Evolutionary conservation across 805 yeast genomes (phyloP), one percentile per base, ranked within the genome.

Genomic region (Huiozyma naganishii): DNA sequence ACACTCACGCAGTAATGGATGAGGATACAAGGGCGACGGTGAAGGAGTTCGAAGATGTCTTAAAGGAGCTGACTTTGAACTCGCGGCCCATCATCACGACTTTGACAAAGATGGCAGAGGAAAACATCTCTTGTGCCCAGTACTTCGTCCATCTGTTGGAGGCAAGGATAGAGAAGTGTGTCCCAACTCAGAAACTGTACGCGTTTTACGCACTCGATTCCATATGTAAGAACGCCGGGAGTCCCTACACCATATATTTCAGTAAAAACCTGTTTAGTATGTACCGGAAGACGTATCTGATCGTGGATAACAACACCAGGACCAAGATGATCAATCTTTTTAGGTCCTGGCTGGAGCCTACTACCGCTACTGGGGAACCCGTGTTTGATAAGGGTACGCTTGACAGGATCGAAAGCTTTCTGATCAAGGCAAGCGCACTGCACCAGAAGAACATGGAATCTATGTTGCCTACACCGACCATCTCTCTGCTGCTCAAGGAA

Each of bases 1-100:
- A 17, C 23, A 17, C 23, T 17, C 23, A 17, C 23, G 4, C 23
- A 17, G 4, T 17, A 17, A 41, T 55, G 59, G 59, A 55, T 37
- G 38, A 44, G 51, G 56, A 62, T 57, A 49, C 69, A 7, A 58
- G 76, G 39, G 67, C 43, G 7, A 45, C 56, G 29, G 54, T 58
- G 12, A 53, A 74, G 47, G 95, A 89, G 62, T 90, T 82, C 62
- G 73, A 74, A 36, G 74, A 74, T 50, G 78, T 88, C 30, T 68
- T 90, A 36, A 73, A 73, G 32, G 92, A 85, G 45, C 70, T 92
- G 47, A 86, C 95, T 4, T 82, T 83, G 66, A 89, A 88, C 62
- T 86, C 96, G 6, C 72, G 87, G 46, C 97, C 97, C 8, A 84
- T 89, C 43, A 92, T 92, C 47, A 81, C 84, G 35, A 83, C 79